Evolutionary conservation across 1,139 yeast species (phyloP).

Genomic region (Hyphopichia wangnamkhiaoensis): DNA sequence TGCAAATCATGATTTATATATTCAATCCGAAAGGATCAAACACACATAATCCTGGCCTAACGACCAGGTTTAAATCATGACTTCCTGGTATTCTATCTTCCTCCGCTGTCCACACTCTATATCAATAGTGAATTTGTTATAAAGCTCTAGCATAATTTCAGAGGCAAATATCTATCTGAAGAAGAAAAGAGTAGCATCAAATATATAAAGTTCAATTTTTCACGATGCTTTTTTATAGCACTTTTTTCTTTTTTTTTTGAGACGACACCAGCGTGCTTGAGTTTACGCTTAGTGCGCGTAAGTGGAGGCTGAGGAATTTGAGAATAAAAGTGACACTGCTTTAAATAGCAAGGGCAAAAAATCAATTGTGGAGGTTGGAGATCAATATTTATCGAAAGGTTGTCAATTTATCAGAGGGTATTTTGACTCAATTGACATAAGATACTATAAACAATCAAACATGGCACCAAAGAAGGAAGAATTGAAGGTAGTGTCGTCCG

Average conservation of each 20-base stretch:
- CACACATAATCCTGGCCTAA: slow-evolving; percentile 6
- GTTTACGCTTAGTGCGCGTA: slow-evolving; percentile 2
- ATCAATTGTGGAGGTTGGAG: slow-evolving; percentile 1
- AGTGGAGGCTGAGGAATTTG: neutral
- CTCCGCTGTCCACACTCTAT: slow-evolving; percentile 77
- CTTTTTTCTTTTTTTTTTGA: slow-evolving; percentile 2
- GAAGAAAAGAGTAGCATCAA: slow-evolving; percentile 13
- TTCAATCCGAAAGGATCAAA: slow-evolving; percentile 3
- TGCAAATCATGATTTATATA: slow-evolving; percentile 8
- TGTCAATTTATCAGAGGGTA: too few species aligned
- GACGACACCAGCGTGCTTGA: too few species aligned
- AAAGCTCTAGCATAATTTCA: slow-evolving; percentile 62
- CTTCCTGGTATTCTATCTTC: slow-evolving; percentile 30
- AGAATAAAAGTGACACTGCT: neutral
- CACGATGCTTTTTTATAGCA: neutral
- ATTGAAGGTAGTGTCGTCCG: slow-evolving; percentile 35
- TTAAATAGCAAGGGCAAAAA: neutral
- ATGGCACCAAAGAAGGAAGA: slow-evolving; percentile 19
- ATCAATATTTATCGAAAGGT: too few species aligned
- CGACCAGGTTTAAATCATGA: slow-evolving; percentile 6
- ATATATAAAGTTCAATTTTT: slow-evolving; percentile 6
- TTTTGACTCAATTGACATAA: neutral
- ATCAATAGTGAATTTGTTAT: slow-evolving; percentile 38
- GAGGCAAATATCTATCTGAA: slow-evolving; percentile 36
- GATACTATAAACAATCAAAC: neutral